A percentile compares a stretch with the other conserved stretches of the same genome.
These are phyloP conservation scores for Fonsecaea monophora DNA, from an alignment of 2,329 filamentous ascomycete species.

Conservation along the genomic window DNA sequence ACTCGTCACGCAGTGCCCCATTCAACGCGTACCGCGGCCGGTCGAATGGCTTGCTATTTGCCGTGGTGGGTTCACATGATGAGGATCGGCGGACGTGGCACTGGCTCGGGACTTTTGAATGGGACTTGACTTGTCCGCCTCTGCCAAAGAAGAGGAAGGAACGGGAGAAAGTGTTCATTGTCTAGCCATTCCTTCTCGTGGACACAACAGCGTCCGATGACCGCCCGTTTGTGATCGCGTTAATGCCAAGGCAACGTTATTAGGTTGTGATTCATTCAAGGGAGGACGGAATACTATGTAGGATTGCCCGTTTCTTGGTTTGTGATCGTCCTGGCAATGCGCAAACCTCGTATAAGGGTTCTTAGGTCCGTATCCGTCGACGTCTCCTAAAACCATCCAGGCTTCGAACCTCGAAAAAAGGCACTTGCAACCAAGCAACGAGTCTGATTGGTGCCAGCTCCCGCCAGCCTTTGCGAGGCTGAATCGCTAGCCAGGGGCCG, in stretches of 20 bases:
- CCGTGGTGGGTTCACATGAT: not conserved
- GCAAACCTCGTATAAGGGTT: too few species aligned
- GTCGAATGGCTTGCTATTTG: not conserved
- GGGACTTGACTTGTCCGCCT: not conserved
- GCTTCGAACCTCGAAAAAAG: not conserved
- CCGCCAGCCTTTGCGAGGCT: not conserved
- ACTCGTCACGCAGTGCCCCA: not conserved
- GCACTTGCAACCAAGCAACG: not conserved
- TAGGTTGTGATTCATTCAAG: too few species aligned
- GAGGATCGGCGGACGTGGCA: not conserved
- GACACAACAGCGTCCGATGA: not conserved
- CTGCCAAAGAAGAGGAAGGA: constrained; percentile 5
- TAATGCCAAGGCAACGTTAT: not conserved
- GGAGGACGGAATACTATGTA: too few species aligned
- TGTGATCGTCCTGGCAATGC: too few species aligned
- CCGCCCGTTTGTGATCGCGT: too few species aligned
- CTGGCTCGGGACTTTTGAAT: not conserved
- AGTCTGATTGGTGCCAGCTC: not conserved
- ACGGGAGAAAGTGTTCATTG: not conserved
- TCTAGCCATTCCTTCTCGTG: not conserved
- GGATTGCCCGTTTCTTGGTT: too few species aligned
- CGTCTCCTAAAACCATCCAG: not conserved
- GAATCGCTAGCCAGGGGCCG: not conserved
- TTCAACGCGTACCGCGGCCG: constrained; percentile 1
- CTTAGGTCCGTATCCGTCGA: too few species aligned